These are phyloP conservation scores for Wickerhamiella spandovensis DNA, from an alignment of 805 yeast genomes.

Conservation along the genomic window DNA sequence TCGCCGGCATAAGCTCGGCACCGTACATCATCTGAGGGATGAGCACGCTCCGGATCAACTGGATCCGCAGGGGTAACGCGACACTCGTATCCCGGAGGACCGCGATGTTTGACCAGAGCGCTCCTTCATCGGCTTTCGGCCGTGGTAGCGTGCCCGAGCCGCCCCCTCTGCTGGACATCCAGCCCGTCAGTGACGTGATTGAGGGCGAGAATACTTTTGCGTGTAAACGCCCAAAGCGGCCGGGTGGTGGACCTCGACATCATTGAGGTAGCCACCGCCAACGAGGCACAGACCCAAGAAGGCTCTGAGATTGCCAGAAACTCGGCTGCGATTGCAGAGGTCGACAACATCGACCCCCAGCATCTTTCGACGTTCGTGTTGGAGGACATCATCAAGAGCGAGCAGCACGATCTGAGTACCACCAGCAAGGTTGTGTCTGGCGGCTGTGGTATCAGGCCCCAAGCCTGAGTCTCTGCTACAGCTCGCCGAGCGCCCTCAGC, in stretches of 20 bases:
- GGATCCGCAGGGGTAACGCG: no score
- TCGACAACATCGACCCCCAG: constrained; percentile 25
- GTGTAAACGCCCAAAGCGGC: constrained; percentile 87
- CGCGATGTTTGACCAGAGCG: no score
- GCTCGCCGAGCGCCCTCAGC: no score
- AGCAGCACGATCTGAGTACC: constrained; percentile 81
- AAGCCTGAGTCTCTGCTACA: no score
- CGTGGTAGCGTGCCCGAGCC: constrained; percentile 76
- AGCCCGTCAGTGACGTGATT: constrained; percentile 79
- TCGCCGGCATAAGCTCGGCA: no score
- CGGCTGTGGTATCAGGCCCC: constrained; percentile 86
- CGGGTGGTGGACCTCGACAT: no score
- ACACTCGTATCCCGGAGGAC: no score
- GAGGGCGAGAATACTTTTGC: constrained; percentile 58
- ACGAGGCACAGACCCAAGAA: constrained; percentile 48
- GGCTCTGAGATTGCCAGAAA: constrained; percentile 35
- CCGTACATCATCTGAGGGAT: no score
- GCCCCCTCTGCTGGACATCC: constrained; percentile 72
- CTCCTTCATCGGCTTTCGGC: constrained; percentile 78
- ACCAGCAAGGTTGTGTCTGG: constrained; percentile 79
- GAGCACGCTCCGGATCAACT: no score
- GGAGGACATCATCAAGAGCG: constrained; percentile 60
- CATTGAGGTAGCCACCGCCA: constrained; percentile 73
- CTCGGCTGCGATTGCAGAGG: constrained; percentile 31
- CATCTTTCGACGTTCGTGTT: constrained; percentile 49